Percentiles rank a stretch among this genome's conserved stretches.
Evolutionary conservation across 352 stramenopile species (phyloP).

Genomic region (Peronospora belbahrii): DNA sequence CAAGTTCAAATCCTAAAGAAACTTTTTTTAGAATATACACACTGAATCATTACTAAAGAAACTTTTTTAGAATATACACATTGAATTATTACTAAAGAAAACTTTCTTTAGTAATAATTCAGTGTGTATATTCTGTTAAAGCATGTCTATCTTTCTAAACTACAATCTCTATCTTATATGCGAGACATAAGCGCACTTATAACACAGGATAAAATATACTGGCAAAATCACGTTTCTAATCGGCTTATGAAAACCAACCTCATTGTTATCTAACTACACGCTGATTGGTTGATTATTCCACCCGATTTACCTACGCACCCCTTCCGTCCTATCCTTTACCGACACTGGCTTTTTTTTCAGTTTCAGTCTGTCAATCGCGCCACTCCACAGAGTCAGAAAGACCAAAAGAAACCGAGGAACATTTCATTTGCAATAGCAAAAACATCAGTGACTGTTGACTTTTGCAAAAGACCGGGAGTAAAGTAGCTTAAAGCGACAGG

Average conservation of each 20-base stretch:
- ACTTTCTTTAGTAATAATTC: too few species aligned
- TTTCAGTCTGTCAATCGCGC: conserved; percentile 23
- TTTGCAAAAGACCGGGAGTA: background rate
- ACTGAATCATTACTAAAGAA: too few species aligned
- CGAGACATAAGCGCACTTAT: too few species aligned
- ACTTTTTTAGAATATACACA: too few species aligned
- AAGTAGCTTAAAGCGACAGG: conserved; percentile 17
- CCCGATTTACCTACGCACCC: conserved; percentile 3
- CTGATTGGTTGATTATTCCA: conserved; percentile 9
- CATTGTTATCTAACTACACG: background rate
- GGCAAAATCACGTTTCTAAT: too few species aligned
- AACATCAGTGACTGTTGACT: background rate
- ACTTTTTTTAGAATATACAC: too few species aligned
- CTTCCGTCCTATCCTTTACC: conserved; percentile 19
- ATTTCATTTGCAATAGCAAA: conserved; percentile 10
- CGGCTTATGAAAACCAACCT: conserved; percentile 8
- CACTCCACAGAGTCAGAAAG: conserved; percentile 1
- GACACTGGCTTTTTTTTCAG: conserved; percentile 16
- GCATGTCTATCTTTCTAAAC: too few species aligned
- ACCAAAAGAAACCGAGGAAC: background rate
- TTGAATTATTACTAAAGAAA: too few species aligned
- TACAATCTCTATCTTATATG: too few species aligned
- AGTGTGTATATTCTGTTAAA: too few species aligned
- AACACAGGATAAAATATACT: too few species aligned
- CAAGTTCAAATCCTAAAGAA: too few species aligned